Conservation (phyloP, 805 yeast genomes). For the Vanderwaltozyma tropicalis region DNA sequence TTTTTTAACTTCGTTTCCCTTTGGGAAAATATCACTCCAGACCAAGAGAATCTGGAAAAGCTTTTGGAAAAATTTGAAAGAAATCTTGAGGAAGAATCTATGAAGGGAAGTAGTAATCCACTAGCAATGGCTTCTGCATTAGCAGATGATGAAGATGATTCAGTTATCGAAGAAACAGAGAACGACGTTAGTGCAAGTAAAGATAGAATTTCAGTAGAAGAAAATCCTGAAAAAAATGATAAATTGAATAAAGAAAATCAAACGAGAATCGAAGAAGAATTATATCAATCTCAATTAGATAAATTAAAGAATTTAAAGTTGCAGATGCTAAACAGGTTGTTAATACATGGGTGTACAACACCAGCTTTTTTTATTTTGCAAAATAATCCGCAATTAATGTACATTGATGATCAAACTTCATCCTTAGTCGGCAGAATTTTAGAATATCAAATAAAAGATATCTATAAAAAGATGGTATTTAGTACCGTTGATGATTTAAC, state of each 20-base stretch:
- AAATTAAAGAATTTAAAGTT: slow-evolving; percentile 28
- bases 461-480: slow-evolving; percentile 15
- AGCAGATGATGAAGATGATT: slow-evolving; percentile 52
- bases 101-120: slow-evolving; percentile 61
- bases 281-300: slow-evolving; percentile 8
- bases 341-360: slow-evolving; percentile 50
- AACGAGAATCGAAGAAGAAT: slow-evolving; percentile 11
- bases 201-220: slow-evolving; percentile 42
- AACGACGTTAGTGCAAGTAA: slow-evolving; percentile 9
- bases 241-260: slow-evolving; percentile 6
- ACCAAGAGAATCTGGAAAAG: slow-evolving; percentile 35
- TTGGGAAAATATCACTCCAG: slow-evolving; percentile 47
- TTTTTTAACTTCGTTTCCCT: slow-evolving; percentile 54
- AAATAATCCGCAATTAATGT: slow-evolving; percentile 50
- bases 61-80: slow-evolving; percentile 38
- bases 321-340: slow-evolving; percentile 40
- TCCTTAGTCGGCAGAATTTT: slow-evolving; percentile 40
- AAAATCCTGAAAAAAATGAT: slow-evolving; percentile 27
- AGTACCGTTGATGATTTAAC: background rate
- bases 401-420: slow-evolving; percentile 41
- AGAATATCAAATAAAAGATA: slow-evolving; percentile 39
- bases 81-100: slow-evolving; percentile 44
- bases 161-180: slow-evolving; percentile 48
- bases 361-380: slow-evolving; percentile 52
- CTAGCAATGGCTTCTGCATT: slow-evolving; percentile 83